phyloP scores from a whole-genome alignment of 2,329 filamentous ascomycete genomes.

The Diplodia seriata region DNA sequence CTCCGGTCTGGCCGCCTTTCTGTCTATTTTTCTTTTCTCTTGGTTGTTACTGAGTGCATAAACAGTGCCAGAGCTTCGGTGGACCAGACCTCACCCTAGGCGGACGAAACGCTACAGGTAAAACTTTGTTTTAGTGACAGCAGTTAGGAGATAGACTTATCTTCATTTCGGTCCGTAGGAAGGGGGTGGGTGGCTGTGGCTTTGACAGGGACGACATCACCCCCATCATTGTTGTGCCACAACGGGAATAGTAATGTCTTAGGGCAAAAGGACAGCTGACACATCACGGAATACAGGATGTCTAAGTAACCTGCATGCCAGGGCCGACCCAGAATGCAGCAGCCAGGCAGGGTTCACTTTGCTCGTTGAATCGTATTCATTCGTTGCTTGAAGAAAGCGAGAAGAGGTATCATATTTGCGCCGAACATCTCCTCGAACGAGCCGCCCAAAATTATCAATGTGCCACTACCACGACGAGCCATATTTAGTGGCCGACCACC shows the following conservation, averaged over 20 bases:
- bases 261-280: neutral
- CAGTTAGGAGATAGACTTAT: neutral
- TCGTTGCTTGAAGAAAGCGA: neutral
- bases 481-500: constrained; percentile 6
- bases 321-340: neutral
- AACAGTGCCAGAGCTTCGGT: neutral
- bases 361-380: neutral
- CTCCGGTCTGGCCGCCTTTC: neutral
- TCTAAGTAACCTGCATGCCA: neutral
- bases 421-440: neutral
- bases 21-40: neutral
- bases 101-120: neutral
- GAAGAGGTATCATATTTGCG: neutral
- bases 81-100: neutral
- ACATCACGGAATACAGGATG: neutral
- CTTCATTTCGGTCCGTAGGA: no score
- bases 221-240: neutral
- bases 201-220: neutral
- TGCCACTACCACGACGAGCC: neutral
- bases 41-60: neutral
- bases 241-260: neutral
- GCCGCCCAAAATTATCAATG: neutral
- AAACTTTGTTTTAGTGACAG: neutral
- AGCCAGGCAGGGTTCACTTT: neutral
- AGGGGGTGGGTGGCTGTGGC: neutral